Conservation (phyloP, 2,329 filamentous ascomycete species). For the Botryotinia narcissicola region DNA sequence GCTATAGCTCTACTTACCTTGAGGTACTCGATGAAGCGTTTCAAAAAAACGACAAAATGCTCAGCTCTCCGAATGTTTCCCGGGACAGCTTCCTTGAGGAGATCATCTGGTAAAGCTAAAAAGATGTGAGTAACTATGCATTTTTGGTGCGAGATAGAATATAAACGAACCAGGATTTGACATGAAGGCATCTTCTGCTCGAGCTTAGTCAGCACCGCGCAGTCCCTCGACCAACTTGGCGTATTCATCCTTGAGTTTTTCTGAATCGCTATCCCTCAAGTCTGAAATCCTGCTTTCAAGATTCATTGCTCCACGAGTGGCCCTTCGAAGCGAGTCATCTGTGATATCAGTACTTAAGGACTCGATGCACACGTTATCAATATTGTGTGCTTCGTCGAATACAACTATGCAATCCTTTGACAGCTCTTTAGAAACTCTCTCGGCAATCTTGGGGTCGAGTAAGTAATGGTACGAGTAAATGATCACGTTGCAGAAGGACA, state of each 20-base stretch:
- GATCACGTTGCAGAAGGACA: slow-evolving; percentile 99
- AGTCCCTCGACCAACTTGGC: slow-evolving; percentile 91
- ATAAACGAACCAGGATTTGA: slow-evolving; percentile 64
- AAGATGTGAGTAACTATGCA: slow-evolving; percentile 21
- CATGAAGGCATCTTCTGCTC: slow-evolving; percentile 96
- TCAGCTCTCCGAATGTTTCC: slow-evolving; percentile 95
- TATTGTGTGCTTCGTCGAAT: slow-evolving; percentile 98
- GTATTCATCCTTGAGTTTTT: slow-evolving; percentile 93
- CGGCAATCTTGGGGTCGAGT: slow-evolving; percentile 95
- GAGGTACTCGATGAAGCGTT: slow-evolving; percentile 95
- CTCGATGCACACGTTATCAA: slow-evolving; percentile 99
- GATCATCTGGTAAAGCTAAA: slow-evolving; percentile 78
- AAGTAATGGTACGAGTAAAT: slow-evolving; percentile 99
- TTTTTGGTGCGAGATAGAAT: background rate
- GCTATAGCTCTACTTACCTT: slow-evolving; percentile 50
- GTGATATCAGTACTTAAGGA: slow-evolving; percentile 95
- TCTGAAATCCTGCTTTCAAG: slow-evolving; percentile 87
- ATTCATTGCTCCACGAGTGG: slow-evolving; percentile 85
- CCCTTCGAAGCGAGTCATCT: slow-evolving; percentile 88
- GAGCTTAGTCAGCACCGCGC: slow-evolving; percentile 80
- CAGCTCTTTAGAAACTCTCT: slow-evolving; percentile 76
- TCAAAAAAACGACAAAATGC: slow-evolving; percentile 92
- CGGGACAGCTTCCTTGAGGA: slow-evolving; percentile 92
- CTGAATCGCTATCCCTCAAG: slow-evolving; percentile 93
- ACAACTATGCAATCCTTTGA: slow-evolving; percentile 99